These are phyloP conservation scores for Cymbopogon flexuosus DNA, from an alignment of 202 grass and related monocot species.

Conservation along the genomic window DNA sequence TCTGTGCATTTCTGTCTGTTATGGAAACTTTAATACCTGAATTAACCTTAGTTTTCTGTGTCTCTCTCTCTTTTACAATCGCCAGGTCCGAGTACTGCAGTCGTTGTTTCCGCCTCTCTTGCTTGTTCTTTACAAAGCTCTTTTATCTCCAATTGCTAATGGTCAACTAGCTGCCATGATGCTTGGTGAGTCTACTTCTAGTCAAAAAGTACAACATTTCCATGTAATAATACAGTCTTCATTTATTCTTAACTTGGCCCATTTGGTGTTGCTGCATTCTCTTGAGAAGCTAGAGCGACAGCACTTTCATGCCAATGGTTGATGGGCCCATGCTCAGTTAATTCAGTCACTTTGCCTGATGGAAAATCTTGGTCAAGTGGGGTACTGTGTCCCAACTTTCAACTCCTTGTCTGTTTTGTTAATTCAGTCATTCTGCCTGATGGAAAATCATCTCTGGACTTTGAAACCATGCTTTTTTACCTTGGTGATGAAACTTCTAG, in stretches of 20 bases:
- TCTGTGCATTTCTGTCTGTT: not conserved
- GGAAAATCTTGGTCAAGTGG: constrained; percentile 66
- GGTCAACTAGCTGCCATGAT: constrained; percentile 69
- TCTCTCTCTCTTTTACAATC: constrained; percentile 6
- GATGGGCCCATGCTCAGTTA: constrained; percentile 78
- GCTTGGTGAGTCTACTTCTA: constrained; percentile 49
- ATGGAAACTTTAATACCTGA: not conserved
- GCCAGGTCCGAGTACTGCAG: constrained; percentile 57
- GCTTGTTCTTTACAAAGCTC: constrained; percentile 73
- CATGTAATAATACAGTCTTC: not conserved
- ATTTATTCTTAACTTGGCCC: not conserved
- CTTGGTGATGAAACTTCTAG: constrained; percentile 30
- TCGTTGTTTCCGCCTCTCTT: constrained; percentile 76
- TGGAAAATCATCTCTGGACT: not conserved
- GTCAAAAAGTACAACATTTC: not conserved
- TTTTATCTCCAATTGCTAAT: constrained; percentile 64
- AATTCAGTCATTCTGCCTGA: too few species aligned
- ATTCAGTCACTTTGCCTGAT: constrained; percentile 53
- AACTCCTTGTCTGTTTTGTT: not conserved
- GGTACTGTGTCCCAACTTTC: constrained; percentile 38
- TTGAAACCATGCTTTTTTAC: not conserved
- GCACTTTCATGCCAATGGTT: constrained; percentile 84
- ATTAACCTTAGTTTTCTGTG: not conserved
- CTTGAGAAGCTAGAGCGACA: constrained; percentile 71
- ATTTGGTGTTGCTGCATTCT: not conserved